These are phyloP conservation scores for Pisolithus microcarpus DNA, from an alignment of 768 basidiomycete genomes.

Conservation along the genomic window DNA sequence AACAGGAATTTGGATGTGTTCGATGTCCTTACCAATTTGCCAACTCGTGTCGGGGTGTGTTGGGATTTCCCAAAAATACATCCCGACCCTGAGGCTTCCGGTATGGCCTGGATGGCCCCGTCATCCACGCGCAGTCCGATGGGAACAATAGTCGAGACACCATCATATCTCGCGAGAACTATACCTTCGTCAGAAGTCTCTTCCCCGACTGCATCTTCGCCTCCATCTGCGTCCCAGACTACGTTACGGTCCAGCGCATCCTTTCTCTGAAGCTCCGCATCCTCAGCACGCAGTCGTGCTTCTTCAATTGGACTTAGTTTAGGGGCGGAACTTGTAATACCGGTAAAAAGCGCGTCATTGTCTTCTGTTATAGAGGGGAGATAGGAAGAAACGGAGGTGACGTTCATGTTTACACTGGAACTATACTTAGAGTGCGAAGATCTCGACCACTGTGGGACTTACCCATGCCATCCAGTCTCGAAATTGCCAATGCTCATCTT, in stretches of 20 bases:
- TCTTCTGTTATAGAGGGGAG: constrained; percentile 59
- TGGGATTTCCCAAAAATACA: constrained; percentile 48
- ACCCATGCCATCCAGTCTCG: constrained; percentile 72
- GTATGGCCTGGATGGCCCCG: constrained; percentile 46
- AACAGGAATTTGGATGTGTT: background rate
- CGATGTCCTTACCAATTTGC: constrained; percentile 43
- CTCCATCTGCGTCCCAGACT: constrained; percentile 58
- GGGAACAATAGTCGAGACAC: constrained; percentile 27
- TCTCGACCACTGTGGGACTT: constrained; percentile 2
- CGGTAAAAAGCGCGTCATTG: constrained; percentile 49
- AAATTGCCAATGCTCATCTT: constrained; percentile 61
- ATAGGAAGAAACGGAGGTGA: constrained; percentile 67
- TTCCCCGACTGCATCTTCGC: constrained; percentile 55
- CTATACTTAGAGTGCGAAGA: background rate
- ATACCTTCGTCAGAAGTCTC: constrained; percentile 28
- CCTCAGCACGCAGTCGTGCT: constrained; percentile 41
- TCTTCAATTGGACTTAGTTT: constrained; percentile 54
- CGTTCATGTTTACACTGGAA: constrained; percentile 57
- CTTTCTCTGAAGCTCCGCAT: constrained; percentile 51
- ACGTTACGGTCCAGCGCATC: constrained; percentile 59
- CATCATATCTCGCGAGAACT: constrained; percentile 17
- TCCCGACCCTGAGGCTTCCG: constrained; percentile 9
- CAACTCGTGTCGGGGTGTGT: constrained; percentile 45
- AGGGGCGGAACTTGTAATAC: constrained; percentile 32
- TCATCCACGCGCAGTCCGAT: constrained; percentile 52